Evolutionary conservation across 1,139 yeast species (phyloP).

Genomic region (Debaryomyces coudertii): DNA sequence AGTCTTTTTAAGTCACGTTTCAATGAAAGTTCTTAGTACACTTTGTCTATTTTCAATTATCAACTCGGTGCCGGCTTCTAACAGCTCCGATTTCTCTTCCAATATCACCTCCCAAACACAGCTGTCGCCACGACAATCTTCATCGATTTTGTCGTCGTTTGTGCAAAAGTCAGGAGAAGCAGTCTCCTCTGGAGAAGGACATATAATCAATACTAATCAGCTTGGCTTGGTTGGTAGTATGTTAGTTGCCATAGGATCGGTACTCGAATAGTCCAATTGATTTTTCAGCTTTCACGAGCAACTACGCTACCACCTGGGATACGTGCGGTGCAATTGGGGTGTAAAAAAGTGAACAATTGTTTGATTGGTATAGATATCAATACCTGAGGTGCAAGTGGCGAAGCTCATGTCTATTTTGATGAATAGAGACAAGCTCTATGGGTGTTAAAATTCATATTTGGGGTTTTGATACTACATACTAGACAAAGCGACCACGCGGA

Average conservation of each 20-base stretch:
- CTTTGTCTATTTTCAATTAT: background rate
- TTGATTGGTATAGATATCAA: too few species aligned
- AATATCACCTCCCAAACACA: background rate
- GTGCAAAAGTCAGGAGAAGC: constrained; percentile 3
- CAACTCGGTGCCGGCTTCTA: background rate
- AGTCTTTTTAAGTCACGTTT: background rate
- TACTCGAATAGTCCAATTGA: background rate
- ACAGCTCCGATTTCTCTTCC: background rate
- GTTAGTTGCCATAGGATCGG: background rate
- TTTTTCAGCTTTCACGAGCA: background rate
- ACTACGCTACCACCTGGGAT: background rate
- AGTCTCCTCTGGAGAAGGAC: background rate
- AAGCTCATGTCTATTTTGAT: too few species aligned
- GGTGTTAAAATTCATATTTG: background rate
- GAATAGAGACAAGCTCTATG: background rate
- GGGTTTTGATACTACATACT: background rate
- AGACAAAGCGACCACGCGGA: background rate
- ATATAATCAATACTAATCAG: background rate
- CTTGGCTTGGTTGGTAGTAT: constrained; percentile 1
- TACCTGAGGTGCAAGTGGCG: too few species aligned
- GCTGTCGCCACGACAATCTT: background rate
- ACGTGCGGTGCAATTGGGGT: background rate
- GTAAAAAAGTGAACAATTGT: too few species aligned
- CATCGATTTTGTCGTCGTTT: background rate
- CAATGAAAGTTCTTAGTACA: background rate